phyloP scores from a whole-genome alignment of 176 grass and related monocot species.

The Oryza longistaminata region DNA sequence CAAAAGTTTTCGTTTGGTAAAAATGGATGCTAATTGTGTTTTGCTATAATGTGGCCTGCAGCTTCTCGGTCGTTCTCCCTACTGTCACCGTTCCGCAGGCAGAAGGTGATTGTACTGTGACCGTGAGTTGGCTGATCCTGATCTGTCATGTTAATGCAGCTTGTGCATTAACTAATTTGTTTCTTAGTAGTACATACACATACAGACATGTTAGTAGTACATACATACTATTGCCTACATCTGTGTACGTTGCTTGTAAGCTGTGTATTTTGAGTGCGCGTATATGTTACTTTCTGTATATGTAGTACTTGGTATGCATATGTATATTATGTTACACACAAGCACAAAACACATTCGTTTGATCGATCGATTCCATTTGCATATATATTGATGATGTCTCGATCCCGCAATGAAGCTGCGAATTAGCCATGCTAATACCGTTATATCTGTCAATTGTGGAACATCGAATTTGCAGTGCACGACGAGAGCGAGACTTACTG shows the following conservation, averaged over 20 bases:
- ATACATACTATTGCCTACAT: background rate
- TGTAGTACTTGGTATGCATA: background rate
- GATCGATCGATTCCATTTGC: background rate
- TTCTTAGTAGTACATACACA: background rate
- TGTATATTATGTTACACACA: background rate
- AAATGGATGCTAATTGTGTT: constrained; percentile 13
- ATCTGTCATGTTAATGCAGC: background rate
- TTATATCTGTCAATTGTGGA: no score
- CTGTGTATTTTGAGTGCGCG: background rate
- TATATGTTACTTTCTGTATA: background rate
- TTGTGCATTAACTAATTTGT: constrained; percentile 6
- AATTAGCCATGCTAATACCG: no score
- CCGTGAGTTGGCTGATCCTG: constrained; percentile 22
- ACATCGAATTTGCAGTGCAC: no score
- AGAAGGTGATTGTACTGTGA: constrained; percentile 48
- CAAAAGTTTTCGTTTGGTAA: background rate
- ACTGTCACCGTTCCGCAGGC: constrained; percentile 64
- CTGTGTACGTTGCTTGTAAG: background rate
- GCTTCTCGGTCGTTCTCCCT: constrained; percentile 66
- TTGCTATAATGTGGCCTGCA: constrained; percentile 29
- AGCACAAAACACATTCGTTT: background rate
- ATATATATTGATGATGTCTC: no score
- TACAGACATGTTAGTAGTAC: background rate
- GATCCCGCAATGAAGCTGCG: no score
- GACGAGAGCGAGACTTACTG: no score